Percentiles rank a stretch among this genome's conserved stretches.
phyloP scores from a whole-genome alignment of 2,329 filamentous ascomycete species.

The Aspergillus brasiliensis region DNA sequence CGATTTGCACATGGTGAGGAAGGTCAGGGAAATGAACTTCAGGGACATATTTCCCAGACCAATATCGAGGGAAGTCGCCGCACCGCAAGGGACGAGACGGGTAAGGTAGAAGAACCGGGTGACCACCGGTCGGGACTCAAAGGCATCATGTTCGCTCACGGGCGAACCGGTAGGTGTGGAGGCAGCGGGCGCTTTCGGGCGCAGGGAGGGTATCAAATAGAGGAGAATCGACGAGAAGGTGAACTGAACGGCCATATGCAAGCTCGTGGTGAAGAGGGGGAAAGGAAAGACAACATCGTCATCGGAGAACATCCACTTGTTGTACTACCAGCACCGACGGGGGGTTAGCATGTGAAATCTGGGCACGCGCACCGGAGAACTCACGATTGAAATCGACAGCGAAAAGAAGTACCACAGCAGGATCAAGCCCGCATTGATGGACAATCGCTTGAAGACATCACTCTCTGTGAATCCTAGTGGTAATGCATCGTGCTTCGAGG shows the following conservation, averaged over 20 bases:
- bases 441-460: constrained; percentile 67
- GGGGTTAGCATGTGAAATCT: neutral
- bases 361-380: constrained; percentile 36
- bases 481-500: constrained; percentile 70
- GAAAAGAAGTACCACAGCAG: constrained; percentile 90
- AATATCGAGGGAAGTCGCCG: constrained; percentile 92
- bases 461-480: constrained; percentile 66
- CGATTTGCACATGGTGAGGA: constrained; percentile 99
- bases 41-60: constrained; percentile 93
- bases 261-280: constrained; percentile 89
- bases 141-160: constrained; percentile 49
- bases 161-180: constrained; percentile 26
- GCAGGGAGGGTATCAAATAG: constrained; percentile 77
- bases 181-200: constrained; percentile 58
- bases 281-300: constrained; percentile 87
- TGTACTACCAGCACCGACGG: constrained; percentile 65
- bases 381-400: constrained; percentile 84
- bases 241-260: constrained; percentile 97
- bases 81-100: constrained; percentile 86
- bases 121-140: constrained; percentile 65
- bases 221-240: constrained; percentile 74
- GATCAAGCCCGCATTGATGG: constrained; percentile 80
- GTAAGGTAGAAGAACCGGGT: constrained; percentile 89
- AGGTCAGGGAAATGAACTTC: constrained; percentile 94
- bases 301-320: constrained; percentile 99